Conservation (phyloP, 1,284 basidiomycete genomes). For the Ceratobasidium sp. region DNA sequence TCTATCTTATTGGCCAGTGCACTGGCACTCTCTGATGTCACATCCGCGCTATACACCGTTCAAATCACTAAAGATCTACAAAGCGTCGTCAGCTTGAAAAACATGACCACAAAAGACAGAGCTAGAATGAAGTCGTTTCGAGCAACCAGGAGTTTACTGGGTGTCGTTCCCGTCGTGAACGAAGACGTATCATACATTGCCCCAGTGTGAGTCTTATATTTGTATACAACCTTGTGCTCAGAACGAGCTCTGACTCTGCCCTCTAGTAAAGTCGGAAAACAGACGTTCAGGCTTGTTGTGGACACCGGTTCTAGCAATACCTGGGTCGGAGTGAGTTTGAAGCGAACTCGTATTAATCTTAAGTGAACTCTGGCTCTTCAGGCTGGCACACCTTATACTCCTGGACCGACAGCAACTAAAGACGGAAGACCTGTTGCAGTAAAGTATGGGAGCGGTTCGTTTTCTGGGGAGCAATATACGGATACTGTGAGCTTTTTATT, state of each 20-base stretch:
- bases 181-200: slow-evolving; percentile 29
- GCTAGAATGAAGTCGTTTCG: slow-evolving; percentile 26
- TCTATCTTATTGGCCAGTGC: background rate
- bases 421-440: slow-evolving; percentile 32
- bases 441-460: slow-evolving; percentile 45
- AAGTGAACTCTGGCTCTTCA: background rate
- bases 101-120: slow-evolving; percentile 4
- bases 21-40: background rate
- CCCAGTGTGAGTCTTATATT: slow-evolving; percentile 3
- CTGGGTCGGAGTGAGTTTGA: slow-evolving; percentile 44
- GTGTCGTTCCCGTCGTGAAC: slow-evolving; percentile 28
- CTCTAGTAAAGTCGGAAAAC: slow-evolving; percentile 33
- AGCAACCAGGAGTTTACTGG: background rate
- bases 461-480: slow-evolving; percentile 39
- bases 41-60: background rate
- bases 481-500: slow-evolving; percentile 44
- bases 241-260: background rate
- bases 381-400: slow-evolving; percentile 28
- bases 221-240: too few relatives aligned
- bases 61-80: background rate
- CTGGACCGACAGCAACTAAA: slow-evolving; percentile 2
- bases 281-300: slow-evolving; percentile 42
- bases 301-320: slow-evolving; percentile 48
- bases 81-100: slow-evolving; percentile 2
- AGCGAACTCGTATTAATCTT: background rate